Base-by-base conservation (phyloP, 768 basidiomycete species). In the Pisolithus orientalis region DNA sequence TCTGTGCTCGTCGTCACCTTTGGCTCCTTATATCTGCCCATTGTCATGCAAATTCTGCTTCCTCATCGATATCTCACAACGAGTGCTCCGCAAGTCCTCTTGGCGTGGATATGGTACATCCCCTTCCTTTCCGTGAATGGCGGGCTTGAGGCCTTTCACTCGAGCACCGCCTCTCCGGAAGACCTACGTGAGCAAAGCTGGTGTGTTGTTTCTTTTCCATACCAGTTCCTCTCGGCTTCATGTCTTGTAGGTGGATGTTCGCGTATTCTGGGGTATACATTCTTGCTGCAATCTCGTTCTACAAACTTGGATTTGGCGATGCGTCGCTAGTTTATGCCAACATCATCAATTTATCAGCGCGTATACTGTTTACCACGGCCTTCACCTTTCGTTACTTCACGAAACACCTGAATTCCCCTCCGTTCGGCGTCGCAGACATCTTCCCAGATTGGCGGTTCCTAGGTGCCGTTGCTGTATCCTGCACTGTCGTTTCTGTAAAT, bases 71-170 rank as follows among this genome's bases (percentile, higher is more conserved):
- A 90, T 68, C 73, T 82, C 34, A 61, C 75, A 39, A 93, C 94
- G 0, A 90, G 89, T 40, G 94, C 94, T 0, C 86, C 91, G 0
- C 57, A 68, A 13, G 86, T 95, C 37, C 80, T 99, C 6, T 67
- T 70, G 11, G 82, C 85, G 1, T 99, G 94, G 81, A 68, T 91
- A 24, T 86, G 80, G 74, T 95, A 94, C 59, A 85, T 98, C 57
- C 96, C 96, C 0, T 78, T 88, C 21, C 78, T 99, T 61, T 88
- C 88, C 5, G 70, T 92, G 57, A 99, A 99, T 63, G 96, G 96
- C 2, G 80, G 90, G 0, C 71, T 95, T 16, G 96, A 99, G 64
- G 91, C 94, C 0, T 94, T 96, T 67, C 76, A 95, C 58, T 82
- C 88, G 3, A 86, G 90, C 50, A 83, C 85, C 2, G 89, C 92